Percentiles rank a stretch among this genome's conserved stretches.
Evolutionary conservation across 148 eudicot species (phyloP).

Genomic region (Selenicereus undatus): DNA sequence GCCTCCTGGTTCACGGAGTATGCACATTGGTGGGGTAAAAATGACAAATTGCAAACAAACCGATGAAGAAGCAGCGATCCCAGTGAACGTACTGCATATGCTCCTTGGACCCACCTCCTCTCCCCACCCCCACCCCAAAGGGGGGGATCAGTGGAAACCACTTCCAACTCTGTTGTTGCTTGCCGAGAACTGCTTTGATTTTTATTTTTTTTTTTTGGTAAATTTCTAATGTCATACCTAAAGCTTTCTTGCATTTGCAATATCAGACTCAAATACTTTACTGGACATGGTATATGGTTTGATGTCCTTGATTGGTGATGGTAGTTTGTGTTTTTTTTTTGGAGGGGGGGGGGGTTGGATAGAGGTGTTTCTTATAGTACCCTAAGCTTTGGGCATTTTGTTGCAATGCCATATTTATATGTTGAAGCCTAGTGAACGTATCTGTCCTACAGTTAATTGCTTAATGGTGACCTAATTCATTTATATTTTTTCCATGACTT

Average conservation of each 20-base stretch:
- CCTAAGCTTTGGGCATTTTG: background rate
- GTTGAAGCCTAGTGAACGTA: background rate
- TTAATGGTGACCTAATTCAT: background rate
- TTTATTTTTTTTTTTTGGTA: background rate
- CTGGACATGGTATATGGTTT: background rate
- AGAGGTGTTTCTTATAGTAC: background rate
- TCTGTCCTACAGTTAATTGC: background rate
- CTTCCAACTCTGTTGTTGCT: background rate
- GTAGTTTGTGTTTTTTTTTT: too few species aligned
- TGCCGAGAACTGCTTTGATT: background rate
- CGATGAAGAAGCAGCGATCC: too few species aligned
- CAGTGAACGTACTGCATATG: too few species aligned
- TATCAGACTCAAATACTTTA: background rate
- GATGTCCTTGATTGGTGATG: background rate
- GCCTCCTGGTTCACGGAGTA: too few species aligned
- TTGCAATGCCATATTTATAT: background rate
- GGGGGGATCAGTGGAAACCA: too few species aligned
- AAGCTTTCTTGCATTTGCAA: background rate
- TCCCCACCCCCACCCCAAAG: too few species aligned
- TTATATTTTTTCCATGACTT: too few species aligned
- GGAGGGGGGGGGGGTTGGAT: too few species aligned
- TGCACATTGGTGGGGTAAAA: too few species aligned
- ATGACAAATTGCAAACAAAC: too few species aligned
- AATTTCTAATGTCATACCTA: background rate
- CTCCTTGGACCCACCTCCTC: too few species aligned